Evolutionary conservation across 78 protist species (phyloP), one percentile per base, ranked within the genome.

Genomic region (Polysphondylium violaceum): DNA sequence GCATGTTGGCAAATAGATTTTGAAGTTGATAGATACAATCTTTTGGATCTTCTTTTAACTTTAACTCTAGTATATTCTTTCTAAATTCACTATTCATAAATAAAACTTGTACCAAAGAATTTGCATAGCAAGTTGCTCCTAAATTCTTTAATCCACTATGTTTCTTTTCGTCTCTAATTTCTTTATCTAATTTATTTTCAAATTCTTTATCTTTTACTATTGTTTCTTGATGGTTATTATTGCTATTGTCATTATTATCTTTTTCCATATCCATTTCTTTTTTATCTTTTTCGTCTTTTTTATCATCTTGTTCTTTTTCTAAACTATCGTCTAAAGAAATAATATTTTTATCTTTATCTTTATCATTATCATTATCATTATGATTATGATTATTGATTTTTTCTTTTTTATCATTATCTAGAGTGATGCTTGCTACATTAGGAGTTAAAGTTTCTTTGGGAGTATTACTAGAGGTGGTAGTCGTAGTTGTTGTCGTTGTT

Each of bases 101-200:
- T 35, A 96, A 65, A 51, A 85, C 87, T 85, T 96, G 98, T 65
- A 94, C 7, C 4, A 94, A 69, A 41, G 93, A 40, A 65, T 96
- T 96, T 64, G 90, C 59, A 75, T 96, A 96, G 87, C 98, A 96
- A 8, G 97, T 96, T 5, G 98, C 97, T 7, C 98, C 98, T 11
- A 94, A 81, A 68, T 96, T 96, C 21, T 51, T 35, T 27, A 96
- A 68, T 4, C 98, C 98, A 2, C 56, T 81, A 11, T 72, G 86
- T 61, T 27, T 60, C 25, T 53, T 60, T 27, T 31, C 43, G 29
- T 63, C 71, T 63, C 33, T 31, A 12, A 60, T 6, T 60, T 60
- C 41, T 60, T 0, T 5, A 29, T 21, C 11, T n/a, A 23, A 8
- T 47, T 75, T 35, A 0, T 55, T 36, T 41, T 58, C 53, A 35